These are phyloP conservation scores for Neonectria punicea DNA, from an alignment of 2,329 filamentous ascomycete species.

Conservation along the genomic window DNA sequence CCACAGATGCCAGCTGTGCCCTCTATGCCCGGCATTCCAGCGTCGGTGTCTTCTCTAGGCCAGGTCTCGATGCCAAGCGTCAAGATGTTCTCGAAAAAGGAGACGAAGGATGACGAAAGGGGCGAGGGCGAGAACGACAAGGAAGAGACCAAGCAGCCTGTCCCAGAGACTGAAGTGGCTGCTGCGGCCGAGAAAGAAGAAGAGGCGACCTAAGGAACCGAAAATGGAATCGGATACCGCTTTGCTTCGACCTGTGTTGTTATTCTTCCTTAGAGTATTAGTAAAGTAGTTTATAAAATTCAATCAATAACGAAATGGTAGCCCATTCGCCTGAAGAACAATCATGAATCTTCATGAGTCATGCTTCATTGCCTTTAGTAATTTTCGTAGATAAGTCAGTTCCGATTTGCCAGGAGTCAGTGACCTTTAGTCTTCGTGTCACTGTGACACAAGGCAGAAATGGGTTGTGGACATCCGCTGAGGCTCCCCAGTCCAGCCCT, in stretches of 20 bases:
- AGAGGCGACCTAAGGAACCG: neutral
- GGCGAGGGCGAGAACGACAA: slow-evolving; percentile 1
- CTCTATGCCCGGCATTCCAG: slow-evolving; percentile 39
- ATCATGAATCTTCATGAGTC: too few species aligned
- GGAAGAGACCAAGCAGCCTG: neutral
- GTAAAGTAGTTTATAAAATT: neutral
- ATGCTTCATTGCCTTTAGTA: too few species aligned
- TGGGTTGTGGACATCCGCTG: too few species aligned
- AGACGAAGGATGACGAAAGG: slow-evolving; percentile 17
- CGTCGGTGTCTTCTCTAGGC: slow-evolving; percentile 42
- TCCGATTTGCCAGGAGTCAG: neutral
- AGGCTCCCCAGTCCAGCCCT: too few species aligned
- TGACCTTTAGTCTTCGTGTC: too few species aligned
- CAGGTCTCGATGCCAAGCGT: slow-evolving; percentile 32
- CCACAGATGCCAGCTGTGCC: slow-evolving; percentile 50
- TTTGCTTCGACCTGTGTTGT: neutral
- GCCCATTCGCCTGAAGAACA: too few species aligned
- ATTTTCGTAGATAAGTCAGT: neutral
- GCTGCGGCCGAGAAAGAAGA: neutral
- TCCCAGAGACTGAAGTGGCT: neutral
- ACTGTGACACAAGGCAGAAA: too few species aligned
- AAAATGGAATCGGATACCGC: neutral
- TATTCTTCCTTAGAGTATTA: neutral
- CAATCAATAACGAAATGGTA: neutral
- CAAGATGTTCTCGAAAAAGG: slow-evolving; percentile 45